Base-by-base conservation (phyloP, 2,329 filamentous ascomycete genomes). In the Microsporum ferrugineum region DNA sequence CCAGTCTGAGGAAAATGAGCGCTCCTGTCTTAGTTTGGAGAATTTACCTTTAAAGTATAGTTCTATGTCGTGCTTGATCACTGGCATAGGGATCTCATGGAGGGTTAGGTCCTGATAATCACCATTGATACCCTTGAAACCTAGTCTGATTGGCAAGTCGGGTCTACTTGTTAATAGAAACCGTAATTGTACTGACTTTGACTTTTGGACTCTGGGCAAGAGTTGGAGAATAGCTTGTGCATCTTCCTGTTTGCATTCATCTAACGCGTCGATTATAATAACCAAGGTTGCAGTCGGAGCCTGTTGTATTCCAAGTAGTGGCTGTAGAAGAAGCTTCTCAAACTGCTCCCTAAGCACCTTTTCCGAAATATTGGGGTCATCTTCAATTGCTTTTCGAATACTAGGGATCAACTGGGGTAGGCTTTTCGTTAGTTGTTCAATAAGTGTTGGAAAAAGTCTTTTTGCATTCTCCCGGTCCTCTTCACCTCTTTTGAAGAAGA, bases 401-500 rank as follows among this genome's bases (percentile, higher is more conserved):
- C 36, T 6, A 14, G 27, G 43, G 5, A 12, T 27, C 31, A 59
- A 14, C 33, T 49, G 29, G 7, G 58, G 58, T 7, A 59, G 2
- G 2, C 23, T 34, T 3, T 8, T 31, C 8, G n/a, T 27, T 27
- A 59, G 27, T 29, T 63, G 60, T 17, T 17, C 4, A 5, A 63
- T 63, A n/a, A 73, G 56, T 0, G 67, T 72, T 4, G 68, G 62
- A 33, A 72, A 61, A 49, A 73, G 65, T 38, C 61, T 64, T 6
- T 33, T 61, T 6, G 68, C 66, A 41, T 64, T 60, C n/a, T 60
- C 61, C 2, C 60, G 55, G 31, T 70, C 66, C 1, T 64, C 64
- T 29, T 63, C 63, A 23, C 63, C 64, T 41, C 65, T 62, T 7
- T 64, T 63, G 63, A 72, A 72, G 65, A 73, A 72, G 63, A 72